A percentile compares a stretch with the other conserved stretches of the same genome.
Conservation (phyloP, 176 grass and related monocot genomes). For the Poa annua region DNA sequence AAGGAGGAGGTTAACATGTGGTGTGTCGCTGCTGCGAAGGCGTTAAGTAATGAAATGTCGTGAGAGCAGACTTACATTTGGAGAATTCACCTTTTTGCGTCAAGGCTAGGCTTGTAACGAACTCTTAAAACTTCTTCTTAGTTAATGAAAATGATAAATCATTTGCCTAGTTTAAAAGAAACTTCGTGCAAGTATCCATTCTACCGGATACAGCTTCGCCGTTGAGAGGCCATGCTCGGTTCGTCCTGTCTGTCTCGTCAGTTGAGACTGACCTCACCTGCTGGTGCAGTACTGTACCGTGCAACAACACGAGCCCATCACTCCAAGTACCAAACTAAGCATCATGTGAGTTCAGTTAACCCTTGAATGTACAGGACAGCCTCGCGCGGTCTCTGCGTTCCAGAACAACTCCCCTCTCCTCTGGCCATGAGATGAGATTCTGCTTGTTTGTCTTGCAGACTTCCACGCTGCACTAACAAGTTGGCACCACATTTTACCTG, state of each 20-base stretch:
- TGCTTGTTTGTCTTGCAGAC: neutral
- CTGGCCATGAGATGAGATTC: neutral
- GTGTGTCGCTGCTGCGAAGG: too few relatives aligned
- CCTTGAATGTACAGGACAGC: constrained; percentile 2
- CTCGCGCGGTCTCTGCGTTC: neutral
- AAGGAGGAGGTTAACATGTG: too few relatives aligned
- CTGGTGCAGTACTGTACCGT: neutral
- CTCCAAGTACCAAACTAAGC: neutral
- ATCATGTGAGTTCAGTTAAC: neutral
- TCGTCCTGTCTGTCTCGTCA: neutral
- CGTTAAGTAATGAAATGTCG: too few relatives aligned
- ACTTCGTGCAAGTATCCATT: neutral
- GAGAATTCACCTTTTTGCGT: too few relatives aligned
- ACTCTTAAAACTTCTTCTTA: too few relatives aligned
- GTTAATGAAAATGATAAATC: too few relatives aligned
- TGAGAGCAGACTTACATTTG: too few relatives aligned
- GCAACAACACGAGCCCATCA: neutral
- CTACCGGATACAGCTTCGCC: neutral
- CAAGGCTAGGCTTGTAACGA: too few relatives aligned
- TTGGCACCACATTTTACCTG: neutral
- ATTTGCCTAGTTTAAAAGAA: too few relatives aligned
- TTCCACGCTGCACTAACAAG: neutral
- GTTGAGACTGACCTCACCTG: neutral
- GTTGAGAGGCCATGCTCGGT: neutral
- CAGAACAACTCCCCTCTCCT: neutral